These are phyloP conservation scores for Colletotrichum salicis DNA, from an alignment of 2,329 filamentous ascomycete genomes.

Conservation along the genomic window DNA sequence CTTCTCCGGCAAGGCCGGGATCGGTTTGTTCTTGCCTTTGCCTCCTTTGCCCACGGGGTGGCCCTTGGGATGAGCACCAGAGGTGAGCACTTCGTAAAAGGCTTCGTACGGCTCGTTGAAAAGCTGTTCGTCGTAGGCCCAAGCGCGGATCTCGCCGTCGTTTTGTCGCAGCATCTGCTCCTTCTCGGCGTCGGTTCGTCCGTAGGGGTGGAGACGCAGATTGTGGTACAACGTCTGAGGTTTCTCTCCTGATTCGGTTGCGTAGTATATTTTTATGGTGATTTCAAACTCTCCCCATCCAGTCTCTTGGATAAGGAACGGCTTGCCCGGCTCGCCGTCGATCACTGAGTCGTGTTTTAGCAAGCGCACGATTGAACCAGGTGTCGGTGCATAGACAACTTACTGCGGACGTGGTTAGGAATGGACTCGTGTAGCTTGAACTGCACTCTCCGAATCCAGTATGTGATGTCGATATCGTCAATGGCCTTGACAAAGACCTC, in stretches of 20 bases:
- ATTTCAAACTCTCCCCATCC: conserved; percentile 99
- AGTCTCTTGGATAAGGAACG: conserved; percentile 90
- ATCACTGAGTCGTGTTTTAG: conserved; percentile 61
- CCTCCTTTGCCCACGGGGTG: conserved; percentile 56
- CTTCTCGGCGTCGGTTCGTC: conserved; percentile 80
- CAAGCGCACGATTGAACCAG: not conserved
- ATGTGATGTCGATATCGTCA: conserved; percentile 89
- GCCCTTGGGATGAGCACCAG: conserved; percentile 68
- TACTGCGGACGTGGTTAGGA: conserved; percentile 85
- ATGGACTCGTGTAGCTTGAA: conserved; percentile 99
- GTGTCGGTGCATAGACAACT: conserved; percentile 41
- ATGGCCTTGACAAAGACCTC: conserved; percentile 92
- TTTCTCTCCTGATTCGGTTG: conserved; percentile 88
- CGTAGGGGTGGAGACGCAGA: conserved; percentile 90
- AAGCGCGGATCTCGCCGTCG: conserved; percentile 75
- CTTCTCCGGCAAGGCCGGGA: conserved; percentile 43
- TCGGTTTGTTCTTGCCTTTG: conserved; percentile 64
- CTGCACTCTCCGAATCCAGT: conserved; percentile 96
- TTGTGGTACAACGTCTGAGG: conserved; percentile 96
- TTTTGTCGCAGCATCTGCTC: conserved; percentile 63
- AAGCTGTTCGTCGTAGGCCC: conserved; percentile 92
- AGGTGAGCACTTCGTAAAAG: conserved; percentile 88
- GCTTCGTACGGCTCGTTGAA: conserved; percentile 97
- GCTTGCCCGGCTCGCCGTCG: conserved; percentile 73
- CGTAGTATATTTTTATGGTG: conserved; percentile 93